Base-by-base conservation (phyloP, 2,329 filamentous ascomycete genomes). In the Penicillium sp. region DNA sequence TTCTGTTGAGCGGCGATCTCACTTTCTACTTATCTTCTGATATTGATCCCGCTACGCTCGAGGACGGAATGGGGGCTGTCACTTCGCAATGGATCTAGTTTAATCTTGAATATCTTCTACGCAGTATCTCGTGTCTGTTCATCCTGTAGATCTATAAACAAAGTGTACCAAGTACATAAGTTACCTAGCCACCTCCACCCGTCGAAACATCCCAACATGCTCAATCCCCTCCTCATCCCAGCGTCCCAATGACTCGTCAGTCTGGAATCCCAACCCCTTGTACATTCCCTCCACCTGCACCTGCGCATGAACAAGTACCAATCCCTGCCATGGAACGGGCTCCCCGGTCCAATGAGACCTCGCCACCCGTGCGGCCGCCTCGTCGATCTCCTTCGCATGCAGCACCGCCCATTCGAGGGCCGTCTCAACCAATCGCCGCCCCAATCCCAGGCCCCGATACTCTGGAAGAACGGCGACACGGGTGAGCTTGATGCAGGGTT, bases 181-280 rank as follows among this genome's bases (percentile, higher is more conserved):
- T 13, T 20, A 28, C 34, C 24, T 38, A 14, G 18, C 11, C 11
- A 49, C 23, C 8, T 43, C 7, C 18, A 51, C 34, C 26, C 67
- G 55, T 65, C 69, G 77, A 77, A 80, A 95, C 89, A 96, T 94
- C 49, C 87, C 89, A 14, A 94, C 77, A 72, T 95, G 89, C 54
- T 79, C 75, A 44, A 95, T 91, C 3, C 86, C 87, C 61, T 93
- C 89, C 67, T 96, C 89, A 51, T 77, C 75, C 89, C 89, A 96
- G 26, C 66, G 76, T 0, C 87, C 87, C 79, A 91, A 80, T 8
- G 69, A 74, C 60, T 86, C 77, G 67, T 96, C 89, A 8, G 79
- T 73, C 51, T 74, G 69, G 66, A 95, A 96, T 0, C 89, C 89
- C 68, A 84, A 78, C 61, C 75, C 78, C 60, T 72, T 70, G 81